Evolutionary conservation across 805 yeast species (phyloP).

Genomic region (Yamadazyma akitaensis): DNA sequence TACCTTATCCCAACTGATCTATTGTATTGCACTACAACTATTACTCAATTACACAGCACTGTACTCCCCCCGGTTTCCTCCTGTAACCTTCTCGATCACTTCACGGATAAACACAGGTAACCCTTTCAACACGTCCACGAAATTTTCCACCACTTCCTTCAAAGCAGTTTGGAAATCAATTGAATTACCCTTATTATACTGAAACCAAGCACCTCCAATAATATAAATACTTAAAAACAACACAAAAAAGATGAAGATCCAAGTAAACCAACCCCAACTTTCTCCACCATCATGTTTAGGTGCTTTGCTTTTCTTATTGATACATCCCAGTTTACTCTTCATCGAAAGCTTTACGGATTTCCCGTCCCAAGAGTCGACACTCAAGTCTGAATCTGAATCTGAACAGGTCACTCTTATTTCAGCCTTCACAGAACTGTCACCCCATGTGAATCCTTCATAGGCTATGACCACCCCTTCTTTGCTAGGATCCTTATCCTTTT

Average conservation of each 20-base stretch:
- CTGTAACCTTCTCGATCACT: slow-evolving; percentile 63
- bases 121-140: slow-evolving; percentile 53
- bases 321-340: slow-evolving; percentile 41
- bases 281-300: slow-evolving; percentile 35
- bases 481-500: slow-evolving; percentile 15
- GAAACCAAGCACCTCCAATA: slow-evolving; percentile 72
- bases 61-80: slow-evolving; percentile 78
- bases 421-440: slow-evolving; percentile 50
- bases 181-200: slow-evolving; percentile 65
- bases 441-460: slow-evolving; percentile 67
- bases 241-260: slow-evolving; percentile 73
- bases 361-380: slow-evolving; percentile 38
- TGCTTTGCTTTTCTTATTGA: slow-evolving; percentile 11
- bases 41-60: slow-evolving; percentile 65
- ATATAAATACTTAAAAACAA: slow-evolving; percentile 69
- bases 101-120: slow-evolving; percentile 68
- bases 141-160: slow-evolving; percentile 68
- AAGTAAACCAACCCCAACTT: slow-evolving; percentile 80
- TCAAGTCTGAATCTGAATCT: slow-evolving; percentile 15
- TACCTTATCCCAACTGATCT: not conserved
- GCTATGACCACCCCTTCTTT: slow-evolving; percentile 37
- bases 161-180: slow-evolving; percentile 72
- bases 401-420: slow-evolving; percentile 48
- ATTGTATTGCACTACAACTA: not conserved
- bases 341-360: slow-evolving; percentile 24